These are phyloP conservation scores for Cladobotryum mycophilum DNA, from an alignment of 2,329 filamentous ascomycete genomes.

Conservation along the genomic window DNA sequence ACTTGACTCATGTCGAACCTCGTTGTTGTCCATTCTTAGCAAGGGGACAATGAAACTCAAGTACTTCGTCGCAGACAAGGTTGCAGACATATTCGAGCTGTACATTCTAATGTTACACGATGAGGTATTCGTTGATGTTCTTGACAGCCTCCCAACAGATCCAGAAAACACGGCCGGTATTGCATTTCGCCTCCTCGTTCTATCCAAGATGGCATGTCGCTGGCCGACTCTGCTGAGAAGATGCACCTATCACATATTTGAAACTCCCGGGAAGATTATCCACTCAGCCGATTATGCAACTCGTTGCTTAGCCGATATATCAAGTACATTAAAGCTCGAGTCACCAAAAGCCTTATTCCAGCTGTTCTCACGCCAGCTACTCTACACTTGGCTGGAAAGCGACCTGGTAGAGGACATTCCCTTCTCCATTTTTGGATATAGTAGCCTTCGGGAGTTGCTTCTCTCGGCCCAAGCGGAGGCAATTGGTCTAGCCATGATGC, in stretches of 20 bases:
- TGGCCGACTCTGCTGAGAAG: slow-evolving; percentile 84
- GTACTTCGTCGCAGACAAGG: slow-evolving; percentile 61
- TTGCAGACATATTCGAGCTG: slow-evolving; percentile 70
- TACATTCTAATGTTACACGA: slow-evolving; percentile 82
- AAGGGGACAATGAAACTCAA: slow-evolving; percentile 65
- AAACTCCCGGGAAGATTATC: slow-evolving; percentile 70
- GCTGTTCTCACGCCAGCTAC: slow-evolving; percentile 79
- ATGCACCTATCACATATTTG: slow-evolving; percentile 91
- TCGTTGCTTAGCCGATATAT: slow-evolving; percentile 62
- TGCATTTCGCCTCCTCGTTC: slow-evolving; percentile 69
- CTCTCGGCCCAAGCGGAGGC: slow-evolving; percentile 68
- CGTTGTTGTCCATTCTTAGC: slow-evolving; percentile 65
- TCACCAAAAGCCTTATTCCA: slow-evolving; percentile 67
- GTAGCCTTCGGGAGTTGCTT: slow-evolving; percentile 61
- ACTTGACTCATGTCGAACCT: slow-evolving; percentile 58
- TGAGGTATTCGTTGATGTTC: slow-evolving; percentile 74
- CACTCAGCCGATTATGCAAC: slow-evolving; percentile 63
- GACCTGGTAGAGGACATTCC: slow-evolving; percentile 67
- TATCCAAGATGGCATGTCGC: slow-evolving; percentile 68
- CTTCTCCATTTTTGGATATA: slow-evolving; percentile 77
- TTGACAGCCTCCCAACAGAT: slow-evolving; percentile 71
- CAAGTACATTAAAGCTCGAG: slow-evolving; percentile 56
- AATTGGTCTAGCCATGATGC: slow-evolving; percentile 76
- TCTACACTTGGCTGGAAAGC: slow-evolving; percentile 81
- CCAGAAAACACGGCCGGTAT: slow-evolving; percentile 72